These are phyloP conservation scores for Botryotinia convoluta DNA, from an alignment of 2,329 filamentous ascomycete species.

Conservation along the genomic window DNA sequence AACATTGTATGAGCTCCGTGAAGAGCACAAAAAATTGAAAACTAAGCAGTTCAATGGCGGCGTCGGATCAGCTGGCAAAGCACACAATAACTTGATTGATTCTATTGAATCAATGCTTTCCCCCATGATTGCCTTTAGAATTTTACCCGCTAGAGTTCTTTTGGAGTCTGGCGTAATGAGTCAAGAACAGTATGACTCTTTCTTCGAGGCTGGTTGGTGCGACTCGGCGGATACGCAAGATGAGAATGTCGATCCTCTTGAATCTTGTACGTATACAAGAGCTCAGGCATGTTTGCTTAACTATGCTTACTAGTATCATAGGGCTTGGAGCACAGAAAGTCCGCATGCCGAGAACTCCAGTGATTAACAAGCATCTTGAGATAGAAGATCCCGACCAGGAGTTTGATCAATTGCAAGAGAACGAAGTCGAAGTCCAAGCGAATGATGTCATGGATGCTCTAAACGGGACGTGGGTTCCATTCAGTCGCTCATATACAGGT, in stretches of 20 bases:
- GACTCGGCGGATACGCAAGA: slow-evolving; percentile 20
- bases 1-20: slow-evolving; percentile 63
- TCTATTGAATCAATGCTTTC: slow-evolving; percentile 2
- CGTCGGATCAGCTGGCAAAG: background rate
- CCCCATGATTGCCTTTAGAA: slow-evolving; percentile 33
- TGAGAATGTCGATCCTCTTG: slow-evolving; percentile 17
- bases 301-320: slow-evolving; percentile 18
- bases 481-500: slow-evolving; percentile 33
- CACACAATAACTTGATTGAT: background rate
- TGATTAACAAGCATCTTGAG: slow-evolving; percentile 30
- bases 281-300: background rate
- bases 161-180: slow-evolving; percentile 57
- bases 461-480: slow-evolving; percentile 30
- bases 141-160: slow-evolving; percentile 56
- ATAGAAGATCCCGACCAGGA: slow-evolving; percentile 36
- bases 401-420: slow-evolving; percentile 32
- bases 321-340: slow-evolving; percentile 32
- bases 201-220: slow-evolving; percentile 48
- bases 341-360: slow-evolving; percentile 30
- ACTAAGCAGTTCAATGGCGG: background rate
- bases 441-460: slow-evolving; percentile 30
- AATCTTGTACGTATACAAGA: slow-evolving; percentile 24
- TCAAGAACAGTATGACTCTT: slow-evolving; percentile 58
- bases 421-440: slow-evolving; percentile 25
- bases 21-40: slow-evolving; percentile 34